Base-by-base conservation (phyloP, 306 rosid genomes). In the Prunus armeniaca region DNA sequence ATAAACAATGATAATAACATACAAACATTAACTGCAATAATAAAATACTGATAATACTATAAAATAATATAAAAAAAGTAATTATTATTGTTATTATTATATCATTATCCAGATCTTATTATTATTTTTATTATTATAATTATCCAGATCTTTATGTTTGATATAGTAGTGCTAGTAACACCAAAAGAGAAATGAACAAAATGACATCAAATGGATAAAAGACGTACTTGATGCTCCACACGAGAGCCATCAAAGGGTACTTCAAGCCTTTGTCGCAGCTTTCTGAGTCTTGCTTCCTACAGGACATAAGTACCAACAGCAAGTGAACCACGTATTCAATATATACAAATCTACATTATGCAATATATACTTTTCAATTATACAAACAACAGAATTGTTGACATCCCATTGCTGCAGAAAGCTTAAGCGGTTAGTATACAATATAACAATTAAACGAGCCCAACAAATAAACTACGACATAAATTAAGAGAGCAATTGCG, bases 201-300 rank as follows among this genome's bases (percentile, higher is more conserved):
- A 58, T 74, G 64, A 74, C 18, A 28, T 19, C 20, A 75, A 71
- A 47, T 19, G 67, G 75, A 64, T 55, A 70, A 51, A 69, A 66
- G 63, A 84, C 92, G 22, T 82, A 95, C 99, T 82, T 89, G 97
- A 85, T 95, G 99, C 86, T 95, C 96, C 49, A 61, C 27, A 51
- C 83, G 84, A 73, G 96, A 90, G 76, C 97, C 96, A 81, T 95
- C 93, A 79, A 92, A 95, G 55, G 99, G 93, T 58, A 95, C 89
- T 82, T 89, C 90, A 75, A 92, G 85, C 79, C 97, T 87, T 67
- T 83, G 83, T 74, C 77, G 84, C 78, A 92, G 78, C 65, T 67
- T 75, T 83, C 78, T 76, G 63, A 92, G 90, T 60, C 97, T 89
- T 86, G 82, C 97, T 85, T 89, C 97, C 99, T 93, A 60, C 71